Evolutionary conservation across 805 yeast species (phyloP).

Genomic region (Ogataea haglerorum): DNA sequence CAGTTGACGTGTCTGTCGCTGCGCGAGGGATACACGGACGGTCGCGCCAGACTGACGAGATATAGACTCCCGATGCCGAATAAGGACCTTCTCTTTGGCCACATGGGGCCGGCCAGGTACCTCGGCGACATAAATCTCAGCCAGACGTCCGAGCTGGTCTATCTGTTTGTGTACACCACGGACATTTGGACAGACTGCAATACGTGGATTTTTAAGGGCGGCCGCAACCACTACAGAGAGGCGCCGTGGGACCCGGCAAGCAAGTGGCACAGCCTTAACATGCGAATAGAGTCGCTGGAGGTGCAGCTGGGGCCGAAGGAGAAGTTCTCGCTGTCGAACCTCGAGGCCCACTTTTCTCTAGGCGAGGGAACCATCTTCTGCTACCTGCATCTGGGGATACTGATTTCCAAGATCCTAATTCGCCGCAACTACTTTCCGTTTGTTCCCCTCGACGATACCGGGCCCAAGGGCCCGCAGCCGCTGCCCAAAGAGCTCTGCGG

Average conservation of each 20-base stretch:
- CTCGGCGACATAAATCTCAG: constrained; percentile 6
- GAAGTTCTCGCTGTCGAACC: constrained; percentile 6
- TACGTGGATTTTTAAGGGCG: constrained; percentile 14
- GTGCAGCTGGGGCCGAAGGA: constrained; percentile 15
- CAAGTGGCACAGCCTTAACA: constrained; percentile 11
- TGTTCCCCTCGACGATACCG: constrained; percentile 14
- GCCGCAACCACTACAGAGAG: constrained; percentile 5
- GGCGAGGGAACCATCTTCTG: constrained; percentile 15
- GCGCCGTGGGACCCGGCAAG: constrained; percentile 16
- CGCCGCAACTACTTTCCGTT: constrained; percentile 17
- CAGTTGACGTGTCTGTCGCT: constrained; percentile 16
- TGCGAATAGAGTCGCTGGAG: constrained; percentile 8
- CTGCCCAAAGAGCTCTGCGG: constrained; percentile 6
- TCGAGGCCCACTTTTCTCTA: constrained; percentile 12
- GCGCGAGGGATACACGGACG: constrained; percentile 11
- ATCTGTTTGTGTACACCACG: constrained; percentile 13
- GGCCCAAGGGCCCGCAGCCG: constrained; percentile 17
- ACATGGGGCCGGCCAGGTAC: constrained; percentile 1
- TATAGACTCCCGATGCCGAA: constrained; percentile 14
- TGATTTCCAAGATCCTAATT: constrained; percentile 9
- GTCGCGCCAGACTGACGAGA: constrained; percentile 5
- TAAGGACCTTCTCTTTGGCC: constrained; percentile 14
- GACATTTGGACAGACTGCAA: constrained; percentile 18
- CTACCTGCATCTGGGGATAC: constrained; percentile 12
- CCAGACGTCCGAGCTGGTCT: constrained; percentile 11